phyloP scores from a whole-genome alignment of 805 yeast genomes.

The Peterozyma toletana region DNA sequence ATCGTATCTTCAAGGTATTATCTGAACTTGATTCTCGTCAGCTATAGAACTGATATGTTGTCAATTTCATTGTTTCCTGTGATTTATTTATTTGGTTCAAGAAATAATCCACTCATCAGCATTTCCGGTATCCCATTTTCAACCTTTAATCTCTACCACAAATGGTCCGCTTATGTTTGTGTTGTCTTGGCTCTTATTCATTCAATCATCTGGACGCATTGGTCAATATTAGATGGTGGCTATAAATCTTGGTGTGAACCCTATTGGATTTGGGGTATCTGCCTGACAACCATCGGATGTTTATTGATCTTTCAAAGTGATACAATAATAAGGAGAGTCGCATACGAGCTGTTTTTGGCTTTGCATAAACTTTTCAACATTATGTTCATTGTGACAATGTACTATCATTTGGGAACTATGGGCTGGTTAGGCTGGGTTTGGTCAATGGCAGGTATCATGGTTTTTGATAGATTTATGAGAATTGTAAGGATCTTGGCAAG shows the following conservation, averaged over 20 bases:
- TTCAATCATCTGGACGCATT: conserved; percentile 43
- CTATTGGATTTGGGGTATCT: conserved; percentile 33
- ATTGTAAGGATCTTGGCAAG: conserved; percentile 20
- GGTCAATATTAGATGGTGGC: conserved; percentile 29
- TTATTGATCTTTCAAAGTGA: conserved; percentile 13
- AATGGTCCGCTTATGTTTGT: conserved; percentile 52
- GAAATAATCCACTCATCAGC: conserved; percentile 62
- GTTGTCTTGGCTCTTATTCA: conserved; percentile 48
- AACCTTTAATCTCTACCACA: conserved; percentile 58
- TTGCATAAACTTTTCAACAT: conserved; percentile 31
- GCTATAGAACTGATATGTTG: conserved; percentile 48
- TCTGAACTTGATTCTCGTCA: conserved; percentile 27
- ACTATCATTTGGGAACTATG: conserved; percentile 29
- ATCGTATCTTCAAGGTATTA: conserved; percentile 23
- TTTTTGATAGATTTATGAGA: conserved; percentile 30
- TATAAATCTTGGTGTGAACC: conserved; percentile 34
- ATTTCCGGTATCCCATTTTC: conserved; percentile 58
- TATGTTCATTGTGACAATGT: conserved; percentile 30
- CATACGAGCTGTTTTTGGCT: conserved; percentile 34
- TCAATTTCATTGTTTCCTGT: conserved; percentile 49
- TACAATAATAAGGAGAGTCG: conserved; percentile 21
- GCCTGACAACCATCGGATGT: conserved; percentile 11
- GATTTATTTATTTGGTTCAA: conserved; percentile 56
- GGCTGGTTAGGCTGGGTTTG: conserved; percentile 38
- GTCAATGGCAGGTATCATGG: conserved; percentile 30